phyloP scores from a whole-genome alignment of 2,329 filamentous ascomycete genomes.

The Ophiostoma angusticollis region DNA sequence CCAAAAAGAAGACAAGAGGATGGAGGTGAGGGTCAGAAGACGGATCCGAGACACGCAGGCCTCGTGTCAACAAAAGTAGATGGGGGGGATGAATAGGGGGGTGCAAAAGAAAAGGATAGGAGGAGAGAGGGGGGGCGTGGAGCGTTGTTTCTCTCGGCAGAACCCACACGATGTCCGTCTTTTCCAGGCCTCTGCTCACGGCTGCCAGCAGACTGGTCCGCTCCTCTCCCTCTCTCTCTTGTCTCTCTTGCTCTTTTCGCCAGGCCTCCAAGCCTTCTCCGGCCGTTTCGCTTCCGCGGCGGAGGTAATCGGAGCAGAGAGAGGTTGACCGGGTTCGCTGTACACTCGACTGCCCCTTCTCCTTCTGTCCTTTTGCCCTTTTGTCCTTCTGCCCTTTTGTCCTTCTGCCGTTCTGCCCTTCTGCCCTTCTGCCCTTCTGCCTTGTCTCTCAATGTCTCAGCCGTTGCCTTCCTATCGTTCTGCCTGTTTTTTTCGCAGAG shows the following conservation, averaged over 20 bases:
- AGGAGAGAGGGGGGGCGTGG: neutral
- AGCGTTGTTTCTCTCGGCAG: neutral
- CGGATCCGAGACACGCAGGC: slow-evolving; percentile 9
- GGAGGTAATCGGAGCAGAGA: too few relatives aligned
- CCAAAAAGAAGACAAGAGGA: neutral
- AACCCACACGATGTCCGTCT: neutral
- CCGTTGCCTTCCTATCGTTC: neutral
- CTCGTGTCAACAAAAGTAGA: neutral
- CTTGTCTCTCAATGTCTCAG: neutral
- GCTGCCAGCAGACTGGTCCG: neutral
- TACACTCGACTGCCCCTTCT: too few relatives aligned
- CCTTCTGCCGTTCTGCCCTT: neutral
- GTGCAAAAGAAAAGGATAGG: neutral
- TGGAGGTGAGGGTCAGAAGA: neutral
- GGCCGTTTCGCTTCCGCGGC: too few relatives aligned
- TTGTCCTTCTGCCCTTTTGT: too few relatives aligned
- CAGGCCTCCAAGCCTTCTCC: neutral
- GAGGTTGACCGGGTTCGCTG: too few relatives aligned
- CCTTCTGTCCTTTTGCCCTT: neutral
- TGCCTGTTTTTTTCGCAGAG: neutral
- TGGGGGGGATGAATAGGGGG: neutral
- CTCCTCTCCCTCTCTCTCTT: neutral
- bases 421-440: neutral
- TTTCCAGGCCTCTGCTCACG: too few relatives aligned
- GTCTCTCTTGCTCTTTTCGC: neutral